Base-by-base conservation (phyloP, 179 eudicot genomes). In the Corrigiola litoralis region DNA sequence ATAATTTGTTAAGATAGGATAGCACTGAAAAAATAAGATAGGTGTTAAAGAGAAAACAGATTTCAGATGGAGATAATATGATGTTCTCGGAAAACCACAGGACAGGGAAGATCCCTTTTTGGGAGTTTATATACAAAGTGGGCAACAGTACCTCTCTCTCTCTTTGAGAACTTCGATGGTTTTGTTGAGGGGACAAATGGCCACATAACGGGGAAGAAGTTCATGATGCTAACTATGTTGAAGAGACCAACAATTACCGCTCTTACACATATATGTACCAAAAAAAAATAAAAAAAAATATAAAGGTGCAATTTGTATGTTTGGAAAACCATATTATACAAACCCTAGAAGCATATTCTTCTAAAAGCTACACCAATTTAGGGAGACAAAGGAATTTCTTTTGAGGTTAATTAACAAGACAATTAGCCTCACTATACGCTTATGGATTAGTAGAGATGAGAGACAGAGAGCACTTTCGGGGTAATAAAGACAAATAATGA, bases 31-130 rank as follows among this genome's bases (percentile, higher is more conserved):
- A n/a, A n/a, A n/a, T n/a, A n/a, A n/a, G n/a, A n/a, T n/a, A n/a
- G n/a, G n/a, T n/a, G n/a, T n/a, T n/a, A n/a, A 12, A 24, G 46
- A 13, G 21, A 46, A 61, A 61, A 20, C n/a, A 61, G 18, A 29
- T 29, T 16, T 18, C 17, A 20, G 33, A n/a, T 18, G 11, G 40
- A 28, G 47, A 57, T 36, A 58, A 41, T 49, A 50, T 61, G 52
- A 49, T 75, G 71, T 60, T 37, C 65, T 65, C 65, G 74, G 66
- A 59, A 65, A 59, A 37, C 74, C 79, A 64, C 11, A 42, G 12
- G 74, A 75, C 74, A 75, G 13, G 73, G 79, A 75, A 75, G 71
- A 75, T 75, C 79, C 71, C 34, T 50, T 57, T 54, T 69, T 75
- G 74, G 73, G 76, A 57, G 78, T 62, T 68, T 62, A 73, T 67